Base-by-base conservation (phyloP, 2,329 filamentous ascomycete species). In the Ophiostoma fasciatum region DNA sequence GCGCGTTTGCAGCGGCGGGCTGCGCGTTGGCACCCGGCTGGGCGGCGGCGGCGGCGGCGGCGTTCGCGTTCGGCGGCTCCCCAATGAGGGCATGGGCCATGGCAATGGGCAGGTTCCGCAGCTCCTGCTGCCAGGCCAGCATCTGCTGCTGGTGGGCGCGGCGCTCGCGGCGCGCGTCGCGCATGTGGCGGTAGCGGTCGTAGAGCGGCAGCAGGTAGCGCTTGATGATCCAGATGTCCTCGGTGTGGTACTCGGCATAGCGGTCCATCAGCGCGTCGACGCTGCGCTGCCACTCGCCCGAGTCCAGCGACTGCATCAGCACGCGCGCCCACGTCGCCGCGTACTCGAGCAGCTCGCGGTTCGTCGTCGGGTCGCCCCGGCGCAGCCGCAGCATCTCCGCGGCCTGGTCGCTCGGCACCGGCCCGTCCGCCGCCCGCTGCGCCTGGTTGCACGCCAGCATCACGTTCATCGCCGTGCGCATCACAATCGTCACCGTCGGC, bases 391-490 rank as follows among this genome's bases (percentile, higher is more conserved):
- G 23, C 7, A 14, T 20, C 23, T 39, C 28, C 20, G 50, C 53
- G 40, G 35, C 30, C 34, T 48, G 84, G 1, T 81, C 82, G 31
- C 75, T 75, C 47, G 81, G 66, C 45, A n/a, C n/a, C n/a, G n/a
- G n/a, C n/a, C 96, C 87, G 55, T 93, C 94, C 47, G 78, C 75
- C 12, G 78, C 76, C 9, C n/a, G 40, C 38, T 39, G 37, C 14
- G 35, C 30, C 34, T 48, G 84, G 1, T 81, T 82, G 31, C 75
- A 75, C 47, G 81, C 67, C 45, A n/a, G n/a, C n/a, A n/a, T n/a
- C n/a, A 96, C 87, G 55, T 93, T 94, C 47, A 78, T 75, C 12
- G 78, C 76, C 9, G 79, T 81, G 36, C 85, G 75, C 46, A 82
- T 64, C 7, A 85, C 74, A 45, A 94, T 74, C 37, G 78, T 70